Base-by-base conservation (phyloP, 768 basidiomycete species). In the Leccinellum rugosiceps region DNA sequence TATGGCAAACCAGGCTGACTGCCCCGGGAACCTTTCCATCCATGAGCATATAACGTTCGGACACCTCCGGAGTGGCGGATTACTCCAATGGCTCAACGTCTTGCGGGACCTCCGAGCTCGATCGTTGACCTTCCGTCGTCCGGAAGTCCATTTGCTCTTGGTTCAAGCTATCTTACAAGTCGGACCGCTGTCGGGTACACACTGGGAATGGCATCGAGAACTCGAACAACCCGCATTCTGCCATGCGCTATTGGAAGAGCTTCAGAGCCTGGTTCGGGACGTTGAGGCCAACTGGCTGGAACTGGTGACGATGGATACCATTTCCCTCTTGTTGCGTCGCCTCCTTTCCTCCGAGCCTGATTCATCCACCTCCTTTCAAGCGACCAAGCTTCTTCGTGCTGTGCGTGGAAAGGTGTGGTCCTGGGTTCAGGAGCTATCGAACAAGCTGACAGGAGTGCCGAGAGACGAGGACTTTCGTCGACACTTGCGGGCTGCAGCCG, bases 21-120 rank as follows among this genome's bases (percentile, higher is more conserved):
- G 80, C 53, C 77, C 76, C 5, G 47, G 51, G 19, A 68, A 75
- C 6, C 65, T 84, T 23, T 72, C 59, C 8, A 58, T 80, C 2
- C 80, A 84, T 28, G 81, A 84, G 53, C 77, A 70, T 32, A 67
- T 76, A 11, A 71, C 76, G 0, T 84, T 81, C 50, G 76, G 74
- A 11, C 68, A 72, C 50, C 58, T 84, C 34, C 78, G 83, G 6
- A 73, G 76, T 38, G 81, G 82, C 0, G 56, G 69, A 0, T 64
- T 56, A 2, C 59, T 84, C 0, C 82, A 83, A 50, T 83, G 81
- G 82, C 64, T 76, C 38, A 83, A 83, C 56, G 76, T 84, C 38
- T 56, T 74, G 13, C 74, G 77, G n/a, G 80, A 80, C 58, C 59
- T 84, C n/a, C 70, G 72, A 6, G 70, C 71, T 7, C 68, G 72